Conservation (phyloP, 495 filamentous ascomycete genomes). For the Pseudomonodictys pantanalensis region DNA sequence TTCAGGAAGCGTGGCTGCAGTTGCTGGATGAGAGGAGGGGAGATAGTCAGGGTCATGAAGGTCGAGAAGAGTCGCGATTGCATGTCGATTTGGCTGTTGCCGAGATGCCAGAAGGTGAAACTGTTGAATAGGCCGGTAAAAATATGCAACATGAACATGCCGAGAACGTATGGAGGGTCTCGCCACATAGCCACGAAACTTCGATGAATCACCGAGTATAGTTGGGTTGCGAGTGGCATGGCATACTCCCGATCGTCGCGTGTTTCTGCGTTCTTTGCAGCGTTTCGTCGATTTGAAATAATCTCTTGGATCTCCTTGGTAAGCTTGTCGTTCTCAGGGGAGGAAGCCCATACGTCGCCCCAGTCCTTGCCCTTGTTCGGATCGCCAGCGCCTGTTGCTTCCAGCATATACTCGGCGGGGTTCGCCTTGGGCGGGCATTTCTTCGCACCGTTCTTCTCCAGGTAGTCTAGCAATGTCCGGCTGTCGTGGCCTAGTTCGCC, state of each 20-base stretch:
- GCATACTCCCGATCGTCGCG: slow-evolving; percentile 32
- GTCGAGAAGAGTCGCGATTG: slow-evolving; percentile 65
- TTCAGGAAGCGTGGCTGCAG: slow-evolving; percentile 65
- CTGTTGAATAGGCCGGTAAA: slow-evolving; percentile 62
- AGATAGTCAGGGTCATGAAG: slow-evolving; percentile 69
- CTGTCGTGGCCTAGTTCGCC: slow-evolving; percentile 59
- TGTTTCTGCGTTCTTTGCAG: slow-evolving; percentile 10
- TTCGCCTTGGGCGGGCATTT: slow-evolving; percentile 57
- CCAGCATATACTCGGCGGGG: slow-evolving; percentile 69
- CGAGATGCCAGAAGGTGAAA: slow-evolving; percentile 64
- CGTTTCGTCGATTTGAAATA: slow-evolving; percentile 18
- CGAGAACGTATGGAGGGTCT: slow-evolving; percentile 36
- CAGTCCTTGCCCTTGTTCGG: slow-evolving; percentile 61
- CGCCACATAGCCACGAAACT: slow-evolving; percentile 35
- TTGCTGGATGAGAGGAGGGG: slow-evolving; percentile 61
- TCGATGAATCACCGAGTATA: slow-evolving; percentile 29
- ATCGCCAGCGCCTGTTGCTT: slow-evolving; percentile 63
- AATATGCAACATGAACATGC: slow-evolving; percentile 60
- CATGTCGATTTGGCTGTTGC: slow-evolving; percentile 58
- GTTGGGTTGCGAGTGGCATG: slow-evolving; percentile 33
- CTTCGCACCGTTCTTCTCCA: slow-evolving; percentile 60
- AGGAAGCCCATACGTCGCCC: slow-evolving; percentile 58
- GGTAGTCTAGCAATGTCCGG: slow-evolving; percentile 57
- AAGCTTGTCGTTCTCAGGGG: slow-evolving; percentile 40
- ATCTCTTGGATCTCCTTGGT: slow-evolving; percentile 34